Conservation (phyloP, 106 monocot species). For the Apostasia ramifera region DNA sequence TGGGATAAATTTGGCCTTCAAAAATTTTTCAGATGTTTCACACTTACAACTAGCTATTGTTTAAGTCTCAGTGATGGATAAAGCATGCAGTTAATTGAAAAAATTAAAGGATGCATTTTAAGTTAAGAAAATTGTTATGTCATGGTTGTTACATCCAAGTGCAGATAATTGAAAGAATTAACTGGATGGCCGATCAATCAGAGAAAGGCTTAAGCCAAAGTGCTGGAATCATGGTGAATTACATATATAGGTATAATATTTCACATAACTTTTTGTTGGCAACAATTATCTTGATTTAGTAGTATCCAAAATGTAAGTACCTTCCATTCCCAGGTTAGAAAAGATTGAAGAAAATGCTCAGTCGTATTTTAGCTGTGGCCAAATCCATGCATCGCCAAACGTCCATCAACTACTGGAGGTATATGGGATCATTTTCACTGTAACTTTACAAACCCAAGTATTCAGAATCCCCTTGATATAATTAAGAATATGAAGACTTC, state of each 20-base stretch:
- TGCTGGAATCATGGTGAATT: slow-evolving; percentile 86
- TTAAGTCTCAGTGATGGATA: no score
- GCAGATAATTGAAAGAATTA: slow-evolving; percentile 73
- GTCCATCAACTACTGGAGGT: slow-evolving; percentile 39
- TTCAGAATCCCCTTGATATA: neutral
- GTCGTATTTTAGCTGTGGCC: slow-evolving; percentile 49
- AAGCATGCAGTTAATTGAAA: no score
- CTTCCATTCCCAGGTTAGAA: slow-evolving; percentile 36
- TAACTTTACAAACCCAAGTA: neutral
- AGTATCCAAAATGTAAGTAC: neutral
- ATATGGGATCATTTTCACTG: neutral
- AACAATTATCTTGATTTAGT: neutral
- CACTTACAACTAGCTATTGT: no score
- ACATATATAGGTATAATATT: slow-evolving; percentile 57
- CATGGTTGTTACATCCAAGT: neutral
- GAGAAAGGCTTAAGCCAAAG: slow-evolving; percentile 69
- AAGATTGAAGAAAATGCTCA: slow-evolving; percentile 70
- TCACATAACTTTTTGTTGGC: neutral
- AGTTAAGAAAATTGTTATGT: neutral
- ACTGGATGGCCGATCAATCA: slow-evolving; percentile 86
- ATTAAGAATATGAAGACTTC: no score
- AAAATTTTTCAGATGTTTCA: no score
- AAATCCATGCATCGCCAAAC: slow-evolving; percentile 38
- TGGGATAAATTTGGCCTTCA: no score
- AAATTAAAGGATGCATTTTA: neutral